phyloP scores from a whole-genome alignment of 1,284 basidiomycete genomes.

The Tetrapyrgos nigripes region DNA sequence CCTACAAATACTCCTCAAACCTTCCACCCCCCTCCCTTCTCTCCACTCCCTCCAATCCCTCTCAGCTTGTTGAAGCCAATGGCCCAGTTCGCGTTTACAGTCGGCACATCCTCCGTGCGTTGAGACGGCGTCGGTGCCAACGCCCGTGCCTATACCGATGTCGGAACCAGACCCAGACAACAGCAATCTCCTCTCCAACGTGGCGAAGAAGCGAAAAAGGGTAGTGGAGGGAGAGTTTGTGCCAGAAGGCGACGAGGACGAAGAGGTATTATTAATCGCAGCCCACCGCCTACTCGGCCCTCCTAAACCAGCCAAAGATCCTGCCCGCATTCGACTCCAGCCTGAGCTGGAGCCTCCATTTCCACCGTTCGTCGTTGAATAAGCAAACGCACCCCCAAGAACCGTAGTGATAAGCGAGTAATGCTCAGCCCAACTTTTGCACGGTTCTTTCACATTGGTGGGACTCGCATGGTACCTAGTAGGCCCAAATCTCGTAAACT shows the following conservation, averaged over 20 bases:
- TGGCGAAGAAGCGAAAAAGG: constrained; percentile 9
- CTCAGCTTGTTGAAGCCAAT: constrained; percentile 19
- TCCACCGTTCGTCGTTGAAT: no score
- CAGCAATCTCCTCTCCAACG: constrained; percentile 15
- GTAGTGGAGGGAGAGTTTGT: neutral
- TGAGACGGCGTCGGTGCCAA: no score
- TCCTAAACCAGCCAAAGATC: neutral
- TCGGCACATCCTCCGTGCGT: constrained; percentile 19
- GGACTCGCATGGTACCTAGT: constrained; percentile 16
- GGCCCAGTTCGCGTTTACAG: constrained; percentile 21
- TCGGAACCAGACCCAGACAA: neutral
- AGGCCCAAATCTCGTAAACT: constrained; percentile 21
- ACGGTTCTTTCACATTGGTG: no score
- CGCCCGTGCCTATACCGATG: no score
- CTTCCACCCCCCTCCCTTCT: neutral
- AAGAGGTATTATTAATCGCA: constrained; percentile 1
- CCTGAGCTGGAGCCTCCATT: constrained; percentile 3
- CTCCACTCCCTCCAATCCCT: constrained; percentile 17
- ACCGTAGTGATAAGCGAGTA: constrained; percentile 18
- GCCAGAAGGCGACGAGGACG: constrained; percentile 1
- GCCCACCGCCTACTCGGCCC: no score
- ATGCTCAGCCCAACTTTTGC: constrained; percentile 21
- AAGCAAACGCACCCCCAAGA: constrained; percentile 4
- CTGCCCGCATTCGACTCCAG: neutral
- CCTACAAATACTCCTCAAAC: constrained; percentile 18